Evolutionary conservation across 2,329 filamentous ascomycete genomes (phyloP), one percentile per base, ranked within the genome.

Genomic region (Arthrobotrys entomopaga): DNA sequence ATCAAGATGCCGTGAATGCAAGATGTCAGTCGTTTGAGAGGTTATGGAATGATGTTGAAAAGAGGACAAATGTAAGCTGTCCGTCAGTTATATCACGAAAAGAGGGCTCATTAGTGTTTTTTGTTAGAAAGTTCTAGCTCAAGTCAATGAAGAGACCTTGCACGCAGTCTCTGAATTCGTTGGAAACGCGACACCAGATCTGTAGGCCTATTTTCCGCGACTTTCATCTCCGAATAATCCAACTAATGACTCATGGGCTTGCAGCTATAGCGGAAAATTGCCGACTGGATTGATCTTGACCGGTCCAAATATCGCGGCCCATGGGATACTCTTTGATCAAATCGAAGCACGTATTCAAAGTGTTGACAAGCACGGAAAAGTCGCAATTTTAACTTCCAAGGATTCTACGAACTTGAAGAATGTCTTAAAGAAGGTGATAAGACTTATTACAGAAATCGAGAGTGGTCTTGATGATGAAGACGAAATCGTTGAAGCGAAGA

Each of bases 241-340:
- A 52, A 75, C 46, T 58, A 49, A 19, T 64, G 48, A 75, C 46
- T 59, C 48, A 60, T 54, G 77, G 1, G n/a, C n/a, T 48, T 10
- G 20, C 40, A 75, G 71, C 16, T 75, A 76, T 75, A 79, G 80
- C 46, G 82, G 83, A 54, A 87, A 86, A 79, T 86, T 92, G 43
- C 88, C 90, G 0, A 86, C 89, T 6, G 90, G 87, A 1, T 89
- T 94, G 77, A 88, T 94, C 77, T 86, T 92, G 70, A 91, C 90
- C 7, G 92, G 91, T 0, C 90, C 91, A 6, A 92, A 91, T 76
- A 90, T 93, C 77, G 89, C 90, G 40, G 90, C 90, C 1, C 90
- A 93, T 80, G 87, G 88, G 48, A 83, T 90, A 11, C 84, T 93
- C n/a, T 93, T 93, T 77, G 84, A 87, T 69, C 90, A 92, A 80